phyloP scores from a whole-genome alignment of 192 early-diverging fungal genomes.

The Coemansia sp. region DNA sequence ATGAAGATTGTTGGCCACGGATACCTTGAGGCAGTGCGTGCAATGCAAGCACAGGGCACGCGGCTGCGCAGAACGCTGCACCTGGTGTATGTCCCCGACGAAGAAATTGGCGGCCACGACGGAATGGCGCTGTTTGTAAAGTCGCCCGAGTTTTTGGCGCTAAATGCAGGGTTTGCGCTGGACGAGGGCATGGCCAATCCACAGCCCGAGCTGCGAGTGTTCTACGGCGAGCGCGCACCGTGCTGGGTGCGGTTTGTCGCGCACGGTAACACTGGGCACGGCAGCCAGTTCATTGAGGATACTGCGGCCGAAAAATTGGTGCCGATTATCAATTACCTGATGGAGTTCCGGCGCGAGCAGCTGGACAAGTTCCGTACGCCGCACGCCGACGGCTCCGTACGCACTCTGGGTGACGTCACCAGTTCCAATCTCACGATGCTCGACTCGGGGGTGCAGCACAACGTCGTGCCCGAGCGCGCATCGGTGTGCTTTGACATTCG shows the following conservation, averaged over 20 bases:
- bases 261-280: conserved; percentile 76
- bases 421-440: conserved; percentile 79
- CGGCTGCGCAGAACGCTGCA: conserved; percentile 70
- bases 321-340: conserved; percentile 65
- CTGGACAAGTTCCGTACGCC: conserved; percentile 56
- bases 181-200: conserved; percentile 84
- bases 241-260: conserved; percentile 82
- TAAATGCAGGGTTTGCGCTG: conserved; percentile 80
- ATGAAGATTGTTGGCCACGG: conserved; percentile 88
- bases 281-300: conserved; percentile 77
- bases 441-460: conserved; percentile 70
- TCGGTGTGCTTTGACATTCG: conserved; percentile 73
- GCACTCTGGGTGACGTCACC: conserved; percentile 75
- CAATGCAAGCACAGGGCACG: conserved; percentile 57
- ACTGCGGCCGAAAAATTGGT: conserved; percentile 69
- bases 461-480: conserved; percentile 76
- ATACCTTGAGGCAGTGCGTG: conserved; percentile 80
- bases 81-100: conserved; percentile 77
- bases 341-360: conserved; percentile 68
- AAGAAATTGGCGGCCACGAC: conserved; percentile 81
- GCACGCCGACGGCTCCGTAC: conserved; percentile 53
- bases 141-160: conserved; percentile 62
- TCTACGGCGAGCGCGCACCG: conserved; percentile 79
- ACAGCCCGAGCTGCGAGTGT: conserved; percentile 66
- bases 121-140: conserved; percentile 74